These are phyloP conservation scores for Porogramme epimiltina DNA, from an alignment of 1,284 basidiomycete genomes.

Conservation along the genomic window DNA sequence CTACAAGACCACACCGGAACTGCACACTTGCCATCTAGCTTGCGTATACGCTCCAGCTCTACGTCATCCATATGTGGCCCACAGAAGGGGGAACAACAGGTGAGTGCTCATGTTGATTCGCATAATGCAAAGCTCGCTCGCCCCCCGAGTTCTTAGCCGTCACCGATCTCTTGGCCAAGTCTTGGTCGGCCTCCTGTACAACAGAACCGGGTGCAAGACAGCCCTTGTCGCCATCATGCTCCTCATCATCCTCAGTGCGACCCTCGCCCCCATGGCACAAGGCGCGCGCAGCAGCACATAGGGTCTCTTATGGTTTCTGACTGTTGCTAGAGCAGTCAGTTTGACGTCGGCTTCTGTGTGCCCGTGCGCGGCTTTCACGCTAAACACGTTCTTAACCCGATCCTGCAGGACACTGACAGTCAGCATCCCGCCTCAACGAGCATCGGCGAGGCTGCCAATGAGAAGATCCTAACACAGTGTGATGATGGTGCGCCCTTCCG, in stretches of 20 bases:
- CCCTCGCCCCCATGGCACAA: conserved; percentile 71
- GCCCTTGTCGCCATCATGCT: conserved; percentile 72
- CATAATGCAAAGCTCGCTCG: conserved; percentile 2
- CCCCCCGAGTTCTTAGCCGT: too few species aligned
- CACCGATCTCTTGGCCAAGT: conserved; percentile 77
- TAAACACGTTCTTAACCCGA: not conserved
- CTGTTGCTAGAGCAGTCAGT: conserved; percentile 68
- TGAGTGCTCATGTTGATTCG: not conserved
- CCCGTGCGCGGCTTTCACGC: too few species aligned
- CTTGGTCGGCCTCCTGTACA: conserved; percentile 68
- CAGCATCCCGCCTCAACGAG: conserved; percentile 76
- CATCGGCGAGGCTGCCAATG: conserved; percentile 75
- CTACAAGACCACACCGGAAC: too few species aligned
- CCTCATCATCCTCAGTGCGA: conserved; percentile 72
- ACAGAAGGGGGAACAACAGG: too few species aligned
- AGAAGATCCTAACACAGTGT: conserved; percentile 60
- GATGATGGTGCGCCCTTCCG: conserved; percentile 50
- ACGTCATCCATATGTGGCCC: too few species aligned
- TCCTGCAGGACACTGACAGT: conserved; percentile 63
- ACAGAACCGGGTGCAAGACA: conserved; percentile 71
- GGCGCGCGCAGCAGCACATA: conserved; percentile 57
- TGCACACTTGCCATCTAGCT: too few species aligned
- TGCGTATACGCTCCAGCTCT: too few species aligned
- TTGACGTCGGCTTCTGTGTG: not conserved
- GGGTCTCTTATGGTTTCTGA: conserved; percentile 80